Evolutionary conservation across 2,329 filamentous ascomycete species (phyloP).

Genomic region (Dendrostoma leiphaemia): DNA sequence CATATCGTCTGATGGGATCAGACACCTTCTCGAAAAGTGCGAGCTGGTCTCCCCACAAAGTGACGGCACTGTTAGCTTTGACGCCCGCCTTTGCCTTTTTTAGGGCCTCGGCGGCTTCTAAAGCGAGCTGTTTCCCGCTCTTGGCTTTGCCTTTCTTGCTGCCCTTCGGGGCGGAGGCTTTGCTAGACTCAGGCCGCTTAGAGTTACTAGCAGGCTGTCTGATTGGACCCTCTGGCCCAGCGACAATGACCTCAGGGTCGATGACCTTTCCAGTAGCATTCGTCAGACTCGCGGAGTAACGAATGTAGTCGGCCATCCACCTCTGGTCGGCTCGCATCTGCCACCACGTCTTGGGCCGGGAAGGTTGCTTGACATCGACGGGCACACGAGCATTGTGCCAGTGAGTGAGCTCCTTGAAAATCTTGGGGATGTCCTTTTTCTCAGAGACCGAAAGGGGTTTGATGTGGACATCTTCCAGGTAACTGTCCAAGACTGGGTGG

Average conservation of each 20-base stretch:
- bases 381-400: conserved; percentile 62
- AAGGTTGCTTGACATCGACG: conserved; percentile 37
- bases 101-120: conserved; percentile 31
- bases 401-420: conserved; percentile 51
- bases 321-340: conserved; percentile 54
- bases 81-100: conserved; percentile 32
- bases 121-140: conserved; percentile 37
- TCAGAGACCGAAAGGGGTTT: conserved; percentile 28
- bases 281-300: conserved; percentile 69
- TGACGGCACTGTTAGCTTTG: conserved; percentile 30
- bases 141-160: conserved; percentile 23
- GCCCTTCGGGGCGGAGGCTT: conserved; percentile 18
- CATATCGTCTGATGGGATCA: conserved; percentile 42
- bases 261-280: conserved; percentile 61
- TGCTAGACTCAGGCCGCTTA: conserved; percentile 23
- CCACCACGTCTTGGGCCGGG: conserved; percentile 26
- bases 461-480: conserved; percentile 41
- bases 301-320: conserved; percentile 65
- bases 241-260: conserved; percentile 62
- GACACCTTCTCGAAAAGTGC: conserved; percentile 44
- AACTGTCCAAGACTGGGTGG: conserved; percentile 44
- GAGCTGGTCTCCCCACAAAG: conserved; percentile 44
- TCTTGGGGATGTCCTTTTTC: conserved; percentile 25
- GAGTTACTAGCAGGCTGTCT: conserved; percentile 20
- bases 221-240: conserved; percentile 25